Evolutionary conservation across 768 basidiomycete species (phyloP).

Genomic region (Trametes cingulata): DNA sequence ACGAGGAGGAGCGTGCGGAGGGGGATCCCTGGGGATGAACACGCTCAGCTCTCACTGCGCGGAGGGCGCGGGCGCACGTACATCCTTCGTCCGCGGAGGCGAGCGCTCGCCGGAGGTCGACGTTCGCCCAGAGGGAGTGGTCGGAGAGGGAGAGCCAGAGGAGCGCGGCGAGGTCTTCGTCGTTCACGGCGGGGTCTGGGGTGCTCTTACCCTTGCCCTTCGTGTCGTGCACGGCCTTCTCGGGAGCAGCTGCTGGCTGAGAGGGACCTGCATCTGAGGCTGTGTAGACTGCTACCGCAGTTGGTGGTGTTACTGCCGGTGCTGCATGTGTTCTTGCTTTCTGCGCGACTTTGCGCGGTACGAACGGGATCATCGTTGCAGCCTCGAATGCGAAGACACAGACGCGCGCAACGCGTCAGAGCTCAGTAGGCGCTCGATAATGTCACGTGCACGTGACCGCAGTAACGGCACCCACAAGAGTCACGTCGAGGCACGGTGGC

Average conservation of each 20-base stretch:
- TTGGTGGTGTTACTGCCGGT: constrained; percentile 3
- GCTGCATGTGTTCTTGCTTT: constrained; percentile 16
- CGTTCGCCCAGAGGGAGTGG: constrained; percentile 65
- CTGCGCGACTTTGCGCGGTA: constrained; percentile 49
- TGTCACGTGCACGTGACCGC: not conserved
- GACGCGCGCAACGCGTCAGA: too few species aligned
- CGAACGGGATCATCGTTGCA: constrained; percentile 41
- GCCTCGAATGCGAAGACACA: not conserved
- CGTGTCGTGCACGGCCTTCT: not conserved
- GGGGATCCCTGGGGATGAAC: constrained; percentile 52
- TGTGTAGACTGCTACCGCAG: too few species aligned
- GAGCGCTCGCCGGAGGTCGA: constrained; percentile 46
- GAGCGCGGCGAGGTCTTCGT: constrained; percentile 52
- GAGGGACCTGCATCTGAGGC: constrained; percentile 7
- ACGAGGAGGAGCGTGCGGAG: constrained; percentile 54
- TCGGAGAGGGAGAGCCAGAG: constrained; percentile 67
- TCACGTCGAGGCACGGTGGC: not conserved
- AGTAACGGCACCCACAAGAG: constrained; percentile 9
- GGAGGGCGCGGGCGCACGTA: constrained; percentile 36
- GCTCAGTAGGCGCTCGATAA: too few species aligned
- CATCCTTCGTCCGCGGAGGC: constrained; percentile 51
- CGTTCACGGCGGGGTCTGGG: constrained; percentile 22
- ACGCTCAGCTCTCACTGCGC: constrained; percentile 17
- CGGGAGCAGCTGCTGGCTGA: constrained; percentile 1
- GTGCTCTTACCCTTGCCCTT: constrained; percentile 33